phyloP scores from a whole-genome alignment of 257 asterid species.

The Nicotiana sylvestris region DNA sequence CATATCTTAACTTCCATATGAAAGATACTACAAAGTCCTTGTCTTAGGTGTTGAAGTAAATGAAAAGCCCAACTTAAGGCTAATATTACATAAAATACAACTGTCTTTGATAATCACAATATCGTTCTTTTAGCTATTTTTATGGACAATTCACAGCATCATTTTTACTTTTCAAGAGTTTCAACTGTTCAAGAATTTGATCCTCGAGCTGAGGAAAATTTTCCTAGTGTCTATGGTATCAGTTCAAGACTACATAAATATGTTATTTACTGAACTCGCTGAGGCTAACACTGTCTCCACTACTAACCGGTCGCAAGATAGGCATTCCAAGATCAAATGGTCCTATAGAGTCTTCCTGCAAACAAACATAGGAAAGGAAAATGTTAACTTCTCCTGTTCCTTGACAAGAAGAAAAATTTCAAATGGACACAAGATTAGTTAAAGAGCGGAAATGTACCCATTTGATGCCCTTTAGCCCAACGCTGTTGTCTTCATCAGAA shows the following conservation, averaged over 20 bases:
- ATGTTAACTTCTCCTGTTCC: background rate
- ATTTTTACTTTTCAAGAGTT: background rate
- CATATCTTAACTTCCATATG: too few species aligned
- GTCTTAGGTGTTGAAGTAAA: background rate
- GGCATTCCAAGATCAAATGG: slow-evolving; percentile 28
- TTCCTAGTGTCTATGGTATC: background rate
- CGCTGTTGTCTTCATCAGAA: slow-evolving; percentile 32
- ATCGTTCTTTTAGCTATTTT: background rate
- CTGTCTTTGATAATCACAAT: background rate
- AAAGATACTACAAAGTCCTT: background rate
- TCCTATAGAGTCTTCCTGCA: slow-evolving; percentile 37
- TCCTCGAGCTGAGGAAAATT: background rate
- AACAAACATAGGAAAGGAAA: background rate
- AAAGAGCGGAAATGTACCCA: slow-evolving; percentile 26
- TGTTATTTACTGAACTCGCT: slow-evolving; percentile 19
- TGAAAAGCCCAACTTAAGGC: background rate
- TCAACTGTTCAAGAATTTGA: background rate
- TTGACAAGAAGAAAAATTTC: background rate
- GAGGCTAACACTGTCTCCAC: slow-evolving; percentile 24
- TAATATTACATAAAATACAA: background rate
- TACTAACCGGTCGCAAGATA: slow-evolving; percentile 4
- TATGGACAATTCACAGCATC: slow-evolving; percentile 9
- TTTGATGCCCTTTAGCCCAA: slow-evolving; percentile 31
- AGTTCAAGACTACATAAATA: background rate
- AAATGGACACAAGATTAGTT: background rate